Conservation (phyloP, 176 grass and related monocot species). For the Carex littledalei region DNA sequence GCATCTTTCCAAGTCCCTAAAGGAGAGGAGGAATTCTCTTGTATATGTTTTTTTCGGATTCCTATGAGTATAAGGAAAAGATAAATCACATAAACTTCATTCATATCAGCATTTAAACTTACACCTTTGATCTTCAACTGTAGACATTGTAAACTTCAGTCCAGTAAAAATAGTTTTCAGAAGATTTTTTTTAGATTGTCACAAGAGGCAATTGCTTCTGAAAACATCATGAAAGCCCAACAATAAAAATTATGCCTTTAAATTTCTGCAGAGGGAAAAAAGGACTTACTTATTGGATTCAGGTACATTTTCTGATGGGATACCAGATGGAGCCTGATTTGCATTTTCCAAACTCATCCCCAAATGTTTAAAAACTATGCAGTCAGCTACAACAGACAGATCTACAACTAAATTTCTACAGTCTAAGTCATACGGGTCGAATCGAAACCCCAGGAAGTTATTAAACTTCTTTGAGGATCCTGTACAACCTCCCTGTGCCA, state of each 20-base stretch:
- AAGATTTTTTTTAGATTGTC: background rate
- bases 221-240: background rate
- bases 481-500: slow-evolving; percentile 19
- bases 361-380: slow-evolving; percentile 19
- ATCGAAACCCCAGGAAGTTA: background rate
- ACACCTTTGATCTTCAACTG: background rate
- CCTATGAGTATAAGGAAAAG: slow-evolving; percentile 23
- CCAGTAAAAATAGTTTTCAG: background rate
- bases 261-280: background rate
- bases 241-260: background rate
- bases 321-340: slow-evolving; percentile 10
- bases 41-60: slow-evolving; percentile 48
- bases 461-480: slow-evolving; percentile 11
- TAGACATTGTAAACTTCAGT: background rate
- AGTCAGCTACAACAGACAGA: background rate
- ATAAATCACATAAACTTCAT: background rate
- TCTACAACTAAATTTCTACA: slow-evolving; percentile 22
- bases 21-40: slow-evolving; percentile 65
- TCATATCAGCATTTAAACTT: background rate
- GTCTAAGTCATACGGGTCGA: slow-evolving; percentile 17
- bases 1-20: slow-evolving; percentile 50
- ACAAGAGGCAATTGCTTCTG: background rate
- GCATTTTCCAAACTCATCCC: slow-evolving; percentile 39
- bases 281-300: slow-evolving; percentile 30
- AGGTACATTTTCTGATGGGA: background rate